These are phyloP conservation scores for Atkinsonella texensis DNA, from an alignment of 2,329 filamentous ascomycete species.

Conservation along the genomic window DNA sequence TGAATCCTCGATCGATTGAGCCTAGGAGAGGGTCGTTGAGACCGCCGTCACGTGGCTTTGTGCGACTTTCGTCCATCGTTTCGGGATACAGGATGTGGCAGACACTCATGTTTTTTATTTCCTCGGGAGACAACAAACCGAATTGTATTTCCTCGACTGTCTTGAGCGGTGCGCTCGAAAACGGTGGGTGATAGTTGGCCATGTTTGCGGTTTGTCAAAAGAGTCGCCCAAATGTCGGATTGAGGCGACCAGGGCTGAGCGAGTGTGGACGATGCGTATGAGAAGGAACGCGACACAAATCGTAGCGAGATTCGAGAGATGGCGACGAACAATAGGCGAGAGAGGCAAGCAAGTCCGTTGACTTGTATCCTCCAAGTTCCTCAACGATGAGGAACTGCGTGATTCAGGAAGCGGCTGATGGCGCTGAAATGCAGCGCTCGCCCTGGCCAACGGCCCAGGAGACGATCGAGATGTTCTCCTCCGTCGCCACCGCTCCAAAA, in stretches of 20 bases:
- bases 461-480: constrained; percentile 32
- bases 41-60: constrained; percentile 80
- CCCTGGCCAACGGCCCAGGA: constrained; percentile 35
- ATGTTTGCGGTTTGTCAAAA: constrained; percentile 42
- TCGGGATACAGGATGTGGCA: constrained; percentile 95
- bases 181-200: constrained; percentile 83
- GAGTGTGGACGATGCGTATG: constrained; percentile 1
- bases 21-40: constrained; percentile 93
- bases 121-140: constrained; percentile 90
- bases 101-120: constrained; percentile 98
- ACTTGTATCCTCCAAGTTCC: constrained; percentile 14
- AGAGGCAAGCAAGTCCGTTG: constrained; percentile 11
- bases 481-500: constrained; percentile 32
- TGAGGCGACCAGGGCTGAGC: constrained; percentile 9
- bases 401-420: constrained; percentile 24
- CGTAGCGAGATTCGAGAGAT: not conserved
- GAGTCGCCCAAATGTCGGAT: not conserved
- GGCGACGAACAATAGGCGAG: constrained; percentile 10
- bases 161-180: constrained; percentile 91
- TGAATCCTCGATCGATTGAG: constrained; percentile 89
- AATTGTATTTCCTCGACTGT: constrained; percentile 99
- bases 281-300: constrained; percentile 10
- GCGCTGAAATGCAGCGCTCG: constrained; percentile 29
- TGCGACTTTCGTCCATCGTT: constrained; percentile 95
- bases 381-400: constrained; percentile 22